Evolutionary conservation across 2,329 filamentous ascomycete genomes (phyloP), one percentile per base, ranked within the genome.

Genomic region (Tolypocladium endophyticum): DNA sequence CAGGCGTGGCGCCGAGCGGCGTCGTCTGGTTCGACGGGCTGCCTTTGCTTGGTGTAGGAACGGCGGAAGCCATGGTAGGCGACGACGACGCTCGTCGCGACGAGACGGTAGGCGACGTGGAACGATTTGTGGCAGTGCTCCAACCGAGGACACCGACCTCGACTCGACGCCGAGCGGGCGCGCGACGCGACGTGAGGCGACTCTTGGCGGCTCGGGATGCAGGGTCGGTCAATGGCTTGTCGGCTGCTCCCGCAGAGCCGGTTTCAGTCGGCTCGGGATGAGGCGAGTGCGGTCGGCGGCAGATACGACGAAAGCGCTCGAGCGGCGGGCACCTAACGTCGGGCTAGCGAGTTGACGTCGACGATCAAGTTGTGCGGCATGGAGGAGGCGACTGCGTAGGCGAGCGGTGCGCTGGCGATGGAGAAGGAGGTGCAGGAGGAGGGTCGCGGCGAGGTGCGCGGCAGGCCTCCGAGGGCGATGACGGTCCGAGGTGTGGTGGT

Each of bases 1-100:
- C 71, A 72, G 80, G 69, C 74, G 76, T 74, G 71, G 73, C 68
- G 58, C 67, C 65, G 25, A 67, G 65, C 55, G 66, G 62, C 28
- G 66, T 60, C 47, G 62, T 59, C 55, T 64, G 66, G 57, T 63
- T 64, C 57, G 69, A 67, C 61, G 68, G 69, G 63, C 68, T 72
- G 61, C 70, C 67, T 61, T 70, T 68, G 61, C 67, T 69, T 52
- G 69, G 64, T 61, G 71, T 71, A 47, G 70, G 67, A 59, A 71
- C 67, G 61, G 72, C 69, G 58, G 73, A 74, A 63, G 73, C 67
- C 74, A 76, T 76, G 61, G 60, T 54, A 9, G 33, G 12, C 18
- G 28, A 35, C 59, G 66, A 30, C 33, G 38, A 25, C n/a, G 38
- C 30, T 54, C 50, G n/a, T 23, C 28, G 50, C 50, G 30, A 23